Evolutionary conservation across 805 yeast species (phyloP), one percentile per base, ranked within the genome.

Genomic region (Saccharomycopsis synnaedendra): DNA sequence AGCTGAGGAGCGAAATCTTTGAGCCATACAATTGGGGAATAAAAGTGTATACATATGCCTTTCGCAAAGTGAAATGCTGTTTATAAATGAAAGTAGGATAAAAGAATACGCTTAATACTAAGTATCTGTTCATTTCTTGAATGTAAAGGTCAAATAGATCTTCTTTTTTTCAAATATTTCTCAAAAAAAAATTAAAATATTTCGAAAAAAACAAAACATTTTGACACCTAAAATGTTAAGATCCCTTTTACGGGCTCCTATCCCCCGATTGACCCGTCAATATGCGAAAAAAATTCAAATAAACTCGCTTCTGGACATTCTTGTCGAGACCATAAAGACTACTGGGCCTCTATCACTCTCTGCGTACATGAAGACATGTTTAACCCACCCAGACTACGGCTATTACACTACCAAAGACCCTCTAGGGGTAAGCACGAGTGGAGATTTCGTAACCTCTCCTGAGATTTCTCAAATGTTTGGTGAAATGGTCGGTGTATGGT

Each of bases 401-500:
- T 86, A 86, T 60, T 85, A 86, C 59, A 82, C 87, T 28, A 80
- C 85, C 3, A 66, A 80, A 52, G 81, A 85, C 55, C 95, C 95
- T 2, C 66, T 86, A 35, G 85, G 82, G 33, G 41, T 58, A 3
- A 62, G 55, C 39, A 35, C 55, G 1, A 48, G 61, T 2, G 94
- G 95, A 4, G 95, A 86, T 61, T 86, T 86, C 60, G 71, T 81
- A 45, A 86, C 95, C 0, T 81, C 90, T 0, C 95, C 95, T 0
- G 95, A 86, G 62, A 84, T 86, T 44, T 82, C 90, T 5, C 85
- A 85, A 38, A 81, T 85, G 65, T 86, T 85, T 66, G 95, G 95
- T 27, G 95, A 86, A 60, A 75, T 84, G 67, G 70, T 84, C 50
- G 95, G 93, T 0, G 64, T 86, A 4, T 86, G 94, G 86, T 66